These are phyloP conservation scores for Naganishia randhawae DNA, from an alignment of 768 basidiomycete genomes.

Conservation along the genomic window DNA sequence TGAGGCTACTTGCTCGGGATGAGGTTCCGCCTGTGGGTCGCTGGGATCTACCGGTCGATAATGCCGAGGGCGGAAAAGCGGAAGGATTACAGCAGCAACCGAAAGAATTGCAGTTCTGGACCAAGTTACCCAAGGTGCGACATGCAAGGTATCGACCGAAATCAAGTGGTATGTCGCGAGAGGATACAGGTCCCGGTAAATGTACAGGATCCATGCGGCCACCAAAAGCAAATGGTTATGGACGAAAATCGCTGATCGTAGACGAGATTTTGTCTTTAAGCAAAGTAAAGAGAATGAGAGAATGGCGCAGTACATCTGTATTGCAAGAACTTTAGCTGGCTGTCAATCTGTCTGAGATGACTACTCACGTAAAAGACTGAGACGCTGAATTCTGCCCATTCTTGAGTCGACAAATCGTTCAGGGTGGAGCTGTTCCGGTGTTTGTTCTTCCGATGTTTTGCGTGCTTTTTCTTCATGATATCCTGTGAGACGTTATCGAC, in stretches of 20 bases:
- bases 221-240: conserved; percentile 55
- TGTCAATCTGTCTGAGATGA: background rate
- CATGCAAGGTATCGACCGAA: conserved; percentile 55
- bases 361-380: conserved; percentile 50
- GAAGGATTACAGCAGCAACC: conserved; percentile 56
- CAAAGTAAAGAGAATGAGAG: conserved; percentile 54
- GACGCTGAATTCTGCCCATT: conserved; percentile 47
- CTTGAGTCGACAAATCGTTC: conserved; percentile 42
- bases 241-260: conserved; percentile 38
- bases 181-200: conserved; percentile 62
- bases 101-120: conserved; percentile 56
- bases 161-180: conserved; percentile 57
- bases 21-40: conserved; percentile 36
- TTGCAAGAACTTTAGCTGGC: background rate
- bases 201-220: conserved; percentile 56
- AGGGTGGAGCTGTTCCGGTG: conserved; percentile 39
- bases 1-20: conserved; percentile 58
- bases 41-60: conserved; percentile 61
- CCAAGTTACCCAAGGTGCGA: conserved; percentile 58
- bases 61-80: conserved; percentile 58
- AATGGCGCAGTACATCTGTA: conserved; percentile 55
- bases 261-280: conserved; percentile 49
- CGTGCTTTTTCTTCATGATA: conserved; percentile 31
- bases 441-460: conserved; percentile 46
- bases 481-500: conserved; percentile 7